These are phyloP conservation scores for Fusarium sp. DNA, from an alignment of 2,329 filamentous ascomycete genomes.

Conservation along the genomic window DNA sequence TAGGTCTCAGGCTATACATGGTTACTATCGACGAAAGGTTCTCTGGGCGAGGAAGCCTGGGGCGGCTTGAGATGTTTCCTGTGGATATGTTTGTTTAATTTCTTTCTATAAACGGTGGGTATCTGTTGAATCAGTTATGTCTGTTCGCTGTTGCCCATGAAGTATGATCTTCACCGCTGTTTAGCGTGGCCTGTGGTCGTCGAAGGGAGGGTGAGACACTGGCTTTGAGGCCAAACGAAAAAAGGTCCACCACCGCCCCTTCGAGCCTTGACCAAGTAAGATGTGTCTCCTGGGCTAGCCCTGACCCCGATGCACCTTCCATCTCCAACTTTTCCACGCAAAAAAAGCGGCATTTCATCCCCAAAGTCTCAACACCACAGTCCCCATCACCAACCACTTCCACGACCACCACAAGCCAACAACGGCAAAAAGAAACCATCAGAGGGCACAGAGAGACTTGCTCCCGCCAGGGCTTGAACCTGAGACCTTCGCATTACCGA, in stretches of 20 bases:
- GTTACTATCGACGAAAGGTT: constrained; percentile 1
- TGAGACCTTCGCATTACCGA: background rate
- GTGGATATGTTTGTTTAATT: background rate
- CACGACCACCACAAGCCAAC: background rate
- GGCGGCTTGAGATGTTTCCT: background rate
- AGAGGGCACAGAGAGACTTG: background rate
- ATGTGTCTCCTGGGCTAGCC: background rate
- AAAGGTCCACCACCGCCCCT: background rate
- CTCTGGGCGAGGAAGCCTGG: constrained; percentile 1
- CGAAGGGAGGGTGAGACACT: background rate
- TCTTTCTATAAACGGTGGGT: background rate
- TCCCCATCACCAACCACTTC: background rate
- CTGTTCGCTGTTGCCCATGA: background rate
- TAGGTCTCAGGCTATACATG: background rate
- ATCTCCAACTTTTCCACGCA: background rate
- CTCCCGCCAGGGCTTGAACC: background rate
- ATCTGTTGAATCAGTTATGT: background rate
- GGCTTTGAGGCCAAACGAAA: background rate
- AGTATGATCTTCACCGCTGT: background rate
- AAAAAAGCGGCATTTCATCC: background rate
- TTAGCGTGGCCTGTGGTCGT: background rate
- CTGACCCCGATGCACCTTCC: background rate
- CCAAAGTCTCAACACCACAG: background rate
- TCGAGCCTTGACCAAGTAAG: background rate
- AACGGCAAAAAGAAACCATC: background rate